Conservation (phyloP, 768 basidiomycete genomes). For the Lentinula sp. region DNA sequence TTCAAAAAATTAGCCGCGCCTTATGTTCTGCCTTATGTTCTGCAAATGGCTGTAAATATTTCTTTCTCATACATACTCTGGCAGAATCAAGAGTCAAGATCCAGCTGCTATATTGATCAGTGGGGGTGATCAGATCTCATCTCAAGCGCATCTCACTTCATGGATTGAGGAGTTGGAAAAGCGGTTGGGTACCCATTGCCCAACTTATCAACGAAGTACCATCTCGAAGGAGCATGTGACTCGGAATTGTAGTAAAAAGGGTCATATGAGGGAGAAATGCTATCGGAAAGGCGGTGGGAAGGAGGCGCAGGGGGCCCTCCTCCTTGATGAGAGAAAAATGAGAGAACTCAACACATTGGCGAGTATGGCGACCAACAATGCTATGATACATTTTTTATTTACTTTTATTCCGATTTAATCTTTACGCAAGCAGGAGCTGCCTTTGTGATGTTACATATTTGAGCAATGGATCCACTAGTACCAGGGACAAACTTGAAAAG, state of each 20-base stretch:
- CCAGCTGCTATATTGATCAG: neutral
- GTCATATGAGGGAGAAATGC: conserved; percentile 14
- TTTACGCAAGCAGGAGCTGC: too few relatives aligned
- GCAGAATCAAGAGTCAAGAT: conserved; percentile 2
- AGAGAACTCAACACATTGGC: too few relatives aligned
- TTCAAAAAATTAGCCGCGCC: too few relatives aligned
- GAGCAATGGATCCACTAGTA: too few relatives aligned
- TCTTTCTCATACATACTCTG: conserved; percentile 21
- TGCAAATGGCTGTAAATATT: too few relatives aligned
- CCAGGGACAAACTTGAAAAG: too few relatives aligned
- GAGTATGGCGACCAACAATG: too few relatives aligned
- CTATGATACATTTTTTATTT: too few relatives aligned
- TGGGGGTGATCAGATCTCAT: neutral
- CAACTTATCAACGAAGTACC: neutral
- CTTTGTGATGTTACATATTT: too few relatives aligned
- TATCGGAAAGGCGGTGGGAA: conserved; percentile 20
- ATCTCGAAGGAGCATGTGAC: conserved; percentile 4
- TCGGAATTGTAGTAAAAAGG: conserved; percentile 14
- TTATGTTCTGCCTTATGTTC: too few relatives aligned
- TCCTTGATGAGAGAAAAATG: too few relatives aligned
- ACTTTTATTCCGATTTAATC: too few relatives aligned
- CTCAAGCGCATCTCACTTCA: neutral
- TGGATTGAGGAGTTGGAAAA: neutral
- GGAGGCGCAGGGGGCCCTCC: conserved; percentile 12
- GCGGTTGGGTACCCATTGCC: neutral